These are phyloP conservation scores for Bruguiera hainesii DNA, from an alignment of 441 rosid genomes.

Conservation along the genomic window DNA sequence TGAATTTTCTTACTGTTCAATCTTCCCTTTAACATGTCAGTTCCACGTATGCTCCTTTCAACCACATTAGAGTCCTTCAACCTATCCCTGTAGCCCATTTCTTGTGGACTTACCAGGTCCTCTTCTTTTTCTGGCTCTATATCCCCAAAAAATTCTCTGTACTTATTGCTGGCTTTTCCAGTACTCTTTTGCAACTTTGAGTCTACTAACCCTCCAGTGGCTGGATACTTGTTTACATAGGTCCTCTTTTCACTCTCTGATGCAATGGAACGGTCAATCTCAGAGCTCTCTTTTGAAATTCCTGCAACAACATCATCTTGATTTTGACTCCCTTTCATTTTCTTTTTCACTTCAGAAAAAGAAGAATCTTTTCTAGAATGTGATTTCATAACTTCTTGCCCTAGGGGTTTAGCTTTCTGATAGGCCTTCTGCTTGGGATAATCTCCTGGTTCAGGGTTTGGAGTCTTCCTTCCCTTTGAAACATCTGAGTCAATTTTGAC, in stretches of 20 bases:
- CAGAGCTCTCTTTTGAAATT: conserved; percentile 39
- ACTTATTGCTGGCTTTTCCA: conserved; percentile 55
- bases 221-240: conserved; percentile 27
- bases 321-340: conserved; percentile 47
- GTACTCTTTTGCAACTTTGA: conserved; percentile 40
- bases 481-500: conserved; percentile 40
- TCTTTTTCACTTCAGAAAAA: conserved; percentile 50
- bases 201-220: conserved; percentile 45
- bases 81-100: conserved; percentile 28
- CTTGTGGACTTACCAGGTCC: conserved; percentile 31
- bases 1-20: conserved; percentile 25
- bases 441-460: conserved; percentile 36
- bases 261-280: conserved; percentile 36
- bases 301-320: conserved; percentile 33
- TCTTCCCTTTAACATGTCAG: conserved; percentile 32
- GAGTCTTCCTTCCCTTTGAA: conserved; percentile 39
- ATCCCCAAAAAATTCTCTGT: conserved; percentile 82
- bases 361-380: conserved; percentile 44
- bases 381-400: conserved; percentile 34
- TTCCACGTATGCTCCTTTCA: conserved; percentile 20
- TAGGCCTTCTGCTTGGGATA: conserved; percentile 42
- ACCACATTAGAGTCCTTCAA: conserved; percentile 22
- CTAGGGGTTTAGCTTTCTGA: conserved; percentile 32
- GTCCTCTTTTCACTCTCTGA: conserved; percentile 48
- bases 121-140: conserved; percentile 58